Evolutionary conservation across 2,329 filamentous ascomycete genomes (phyloP), one percentile per base, ranked within the genome.

Genomic region (Hypoxylon sp.): DNA sequence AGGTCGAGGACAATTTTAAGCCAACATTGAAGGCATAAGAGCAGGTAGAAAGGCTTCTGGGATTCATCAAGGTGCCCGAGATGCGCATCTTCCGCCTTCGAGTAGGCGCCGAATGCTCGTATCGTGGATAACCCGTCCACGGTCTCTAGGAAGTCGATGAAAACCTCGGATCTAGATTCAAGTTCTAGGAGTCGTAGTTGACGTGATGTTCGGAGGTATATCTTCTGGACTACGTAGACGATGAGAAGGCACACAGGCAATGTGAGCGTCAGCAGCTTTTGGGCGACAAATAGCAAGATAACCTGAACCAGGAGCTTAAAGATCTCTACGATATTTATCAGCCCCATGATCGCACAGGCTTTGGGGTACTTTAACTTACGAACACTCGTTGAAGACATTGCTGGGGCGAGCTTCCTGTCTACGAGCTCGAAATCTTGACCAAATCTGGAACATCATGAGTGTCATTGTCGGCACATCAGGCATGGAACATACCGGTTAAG

Each of bases 121-220:
- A 87, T 78, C 1, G 84, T 86, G 1, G 79, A 75, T 1, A 85
- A 62, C 70, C 11, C 85, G 80, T 61, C 79, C 20, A 79, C 78
- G 0, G 82, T 80, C 69, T 85, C 82, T 3, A 84, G 61, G 17
- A 84, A 58, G 46, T 66, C 56, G 14, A 51, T 65, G 2, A 76
- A 85, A 0, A 89, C 77, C 0, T 82, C 83, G 0, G 86, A 81
- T 53, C 84, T 84, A 0, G 85, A 82, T 69, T 89, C 86, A 0
- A 89, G 79, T 54, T 89, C 87, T 30, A 89, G 74, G 11, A 86
- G 81, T 40, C 86, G 84, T 2, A 90, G 77, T 70, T 89, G 88
- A 0, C 87, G 82, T 0, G 87, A 88, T 0, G 87, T 89, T 5
- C 83, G 81, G 0, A 90, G 79, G 66, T 88, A 88, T 27, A 84